Evolutionary conservation across 2,329 filamentous ascomycete species (phyloP).

Genomic region (Cladophialophora carrionii): DNA sequence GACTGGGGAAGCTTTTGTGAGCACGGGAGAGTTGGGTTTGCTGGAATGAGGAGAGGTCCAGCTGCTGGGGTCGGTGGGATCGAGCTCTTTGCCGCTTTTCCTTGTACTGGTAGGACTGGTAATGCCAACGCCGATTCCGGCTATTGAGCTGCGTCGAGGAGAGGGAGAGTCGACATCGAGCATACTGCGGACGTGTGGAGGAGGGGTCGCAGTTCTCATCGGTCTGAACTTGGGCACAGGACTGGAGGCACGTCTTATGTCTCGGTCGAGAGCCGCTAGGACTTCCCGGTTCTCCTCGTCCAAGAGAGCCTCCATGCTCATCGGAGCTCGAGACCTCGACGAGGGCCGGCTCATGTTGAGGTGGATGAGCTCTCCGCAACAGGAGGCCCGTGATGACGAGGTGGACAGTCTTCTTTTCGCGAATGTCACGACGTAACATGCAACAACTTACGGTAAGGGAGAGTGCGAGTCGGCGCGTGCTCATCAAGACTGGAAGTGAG

Average conservation of each 20-base stretch:
- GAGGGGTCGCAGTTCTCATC: slow-evolving; percentile 60
- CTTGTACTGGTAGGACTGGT: slow-evolving; percentile 40
- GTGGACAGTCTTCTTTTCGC: background rate
- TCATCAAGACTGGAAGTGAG: slow-evolving; percentile 1
- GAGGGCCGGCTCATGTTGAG: slow-evolving; percentile 27
- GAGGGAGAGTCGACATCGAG: slow-evolving; percentile 59
- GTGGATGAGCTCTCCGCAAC: background rate
- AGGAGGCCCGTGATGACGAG: background rate
- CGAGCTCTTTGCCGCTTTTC: slow-evolving; percentile 45
- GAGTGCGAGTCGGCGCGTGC: slow-evolving; percentile 1
- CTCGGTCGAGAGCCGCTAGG: slow-evolving; percentile 66
- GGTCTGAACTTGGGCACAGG: slow-evolving; percentile 41
- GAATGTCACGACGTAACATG: background rate
- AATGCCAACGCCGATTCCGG: slow-evolving; percentile 45
- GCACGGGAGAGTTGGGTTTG: slow-evolving; percentile 39
- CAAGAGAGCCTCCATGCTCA: slow-evolving; percentile 76
- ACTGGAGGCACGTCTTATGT: slow-evolving; percentile 34
- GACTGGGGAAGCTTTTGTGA: slow-evolving; percentile 43
- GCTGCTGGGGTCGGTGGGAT: slow-evolving; percentile 42
- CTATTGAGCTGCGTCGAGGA: slow-evolving; percentile 46
- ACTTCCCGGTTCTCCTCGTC: slow-evolving; percentile 78
- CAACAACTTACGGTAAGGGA: background rate
- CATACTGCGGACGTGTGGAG: slow-evolving; percentile 68
- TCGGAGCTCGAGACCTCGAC: slow-evolving; percentile 43
- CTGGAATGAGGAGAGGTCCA: slow-evolving; percentile 43